Conservation (phyloP, 106 monocot species). For the Agapanthus africanus region DNA sequence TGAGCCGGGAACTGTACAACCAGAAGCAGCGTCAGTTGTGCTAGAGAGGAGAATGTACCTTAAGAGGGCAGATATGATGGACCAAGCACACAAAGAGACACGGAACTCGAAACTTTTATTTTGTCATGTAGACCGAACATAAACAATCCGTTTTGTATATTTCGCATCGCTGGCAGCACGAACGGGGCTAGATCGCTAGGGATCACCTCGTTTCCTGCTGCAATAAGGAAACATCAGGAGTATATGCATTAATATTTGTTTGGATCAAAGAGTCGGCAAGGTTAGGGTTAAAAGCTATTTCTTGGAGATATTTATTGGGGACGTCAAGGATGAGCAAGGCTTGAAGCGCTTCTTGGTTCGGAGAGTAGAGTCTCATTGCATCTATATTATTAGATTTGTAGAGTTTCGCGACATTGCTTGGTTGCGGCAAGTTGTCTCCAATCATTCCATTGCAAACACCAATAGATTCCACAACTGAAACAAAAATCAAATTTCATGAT, state of each 20-base stretch:
- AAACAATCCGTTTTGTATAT: too few relatives aligned
- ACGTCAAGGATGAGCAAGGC: constrained; percentile 38
- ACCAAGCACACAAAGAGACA: too few relatives aligned
- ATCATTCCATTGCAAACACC: constrained; percentile 33
- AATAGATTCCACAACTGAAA: constrained; percentile 3
- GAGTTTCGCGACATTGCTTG: constrained; percentile 19
- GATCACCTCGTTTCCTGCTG: constrained; percentile 30
- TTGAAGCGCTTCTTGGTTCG: constrained; percentile 9
- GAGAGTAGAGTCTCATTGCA: constrained; percentile 29
- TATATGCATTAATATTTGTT: constrained; percentile 1
- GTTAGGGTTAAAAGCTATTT: constrained; percentile 12
- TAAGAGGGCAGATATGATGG: too few relatives aligned
- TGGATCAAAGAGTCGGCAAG: background rate
- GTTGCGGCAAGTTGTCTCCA: constrained; percentile 32
- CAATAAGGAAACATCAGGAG: constrained; percentile 14
- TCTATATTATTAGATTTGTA: constrained; percentile 26
- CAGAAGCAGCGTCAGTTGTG: too few relatives aligned
- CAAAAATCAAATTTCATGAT: too few relatives aligned
- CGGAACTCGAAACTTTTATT: too few relatives aligned
- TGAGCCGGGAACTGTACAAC: too few relatives aligned
- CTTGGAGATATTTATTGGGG: background rate
- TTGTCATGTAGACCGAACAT: too few relatives aligned
- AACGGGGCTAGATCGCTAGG: constrained; percentile 10
- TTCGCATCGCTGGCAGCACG: too few relatives aligned
- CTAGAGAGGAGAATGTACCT: too few relatives aligned